A percentile compares a stretch with the other conserved stretches of the same genome.
phyloP scores from a whole-genome alignment of 2,329 filamentous ascomycete genomes.

The Apiospora pterosperma region DNA sequence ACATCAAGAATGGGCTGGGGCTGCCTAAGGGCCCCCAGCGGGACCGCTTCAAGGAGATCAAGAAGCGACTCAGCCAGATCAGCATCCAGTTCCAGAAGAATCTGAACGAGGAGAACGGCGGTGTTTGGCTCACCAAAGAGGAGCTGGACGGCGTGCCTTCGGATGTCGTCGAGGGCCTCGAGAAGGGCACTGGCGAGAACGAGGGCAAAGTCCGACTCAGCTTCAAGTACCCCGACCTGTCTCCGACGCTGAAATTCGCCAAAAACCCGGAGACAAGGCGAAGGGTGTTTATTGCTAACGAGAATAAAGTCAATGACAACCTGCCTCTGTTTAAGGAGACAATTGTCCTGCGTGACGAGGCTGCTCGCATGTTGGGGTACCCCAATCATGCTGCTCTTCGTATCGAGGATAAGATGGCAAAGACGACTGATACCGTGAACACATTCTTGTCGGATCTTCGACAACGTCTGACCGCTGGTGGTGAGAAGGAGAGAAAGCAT shows the following conservation, averaged over 20 bases:
- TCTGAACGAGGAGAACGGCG: conserved; percentile 79
- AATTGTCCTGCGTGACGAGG: conserved; percentile 72
- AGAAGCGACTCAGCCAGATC: conserved; percentile 73
- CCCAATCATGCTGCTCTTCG: conserved; percentile 71
- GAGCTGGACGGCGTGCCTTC: conserved; percentile 73
- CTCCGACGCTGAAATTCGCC: conserved; percentile 76
- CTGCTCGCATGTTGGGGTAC: conserved; percentile 73
- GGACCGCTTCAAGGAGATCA: conserved; percentile 83
- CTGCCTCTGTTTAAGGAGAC: conserved; percentile 71
- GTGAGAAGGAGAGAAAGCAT: conserved; percentile 65
- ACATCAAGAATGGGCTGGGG: conserved; percentile 72
- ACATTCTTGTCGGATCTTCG: conserved; percentile 71
- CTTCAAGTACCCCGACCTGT: conserved; percentile 82
- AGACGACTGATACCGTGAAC: conserved; percentile 68
- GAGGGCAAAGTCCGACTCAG: conserved; percentile 72
- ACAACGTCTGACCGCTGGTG: conserved; percentile 63
- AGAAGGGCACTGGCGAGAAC: conserved; percentile 69
- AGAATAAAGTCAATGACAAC: conserved; percentile 77
- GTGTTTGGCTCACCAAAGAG: conserved; percentile 71
- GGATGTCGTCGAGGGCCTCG: conserved; percentile 63
- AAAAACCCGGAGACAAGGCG: conserved; percentile 65
- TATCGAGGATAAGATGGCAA: conserved; percentile 85
- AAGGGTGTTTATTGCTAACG: conserved; percentile 69
- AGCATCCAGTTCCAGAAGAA: conserved; percentile 76
- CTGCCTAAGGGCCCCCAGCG: conserved; percentile 66